phyloP scores from a whole-genome alignment of 768 basidiomycete genomes.

The Termitomyces sp. region DNA sequence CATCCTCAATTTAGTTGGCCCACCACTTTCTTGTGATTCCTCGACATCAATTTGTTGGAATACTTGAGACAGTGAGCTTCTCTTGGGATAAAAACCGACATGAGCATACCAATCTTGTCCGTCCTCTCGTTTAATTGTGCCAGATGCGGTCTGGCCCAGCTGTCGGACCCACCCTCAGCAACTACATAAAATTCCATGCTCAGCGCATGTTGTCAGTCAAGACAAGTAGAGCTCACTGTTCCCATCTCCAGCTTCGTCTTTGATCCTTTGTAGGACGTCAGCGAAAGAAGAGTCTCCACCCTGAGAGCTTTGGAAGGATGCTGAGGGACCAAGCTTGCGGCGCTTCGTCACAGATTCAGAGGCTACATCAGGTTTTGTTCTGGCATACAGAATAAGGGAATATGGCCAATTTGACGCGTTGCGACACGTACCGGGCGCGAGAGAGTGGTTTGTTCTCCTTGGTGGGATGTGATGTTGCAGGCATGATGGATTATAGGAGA shows the following conservation, averaged over 20 bases:
- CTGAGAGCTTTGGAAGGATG: conserved; percentile 32
- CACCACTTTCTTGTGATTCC: conserved; percentile 41
- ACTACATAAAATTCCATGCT: conserved; percentile 27
- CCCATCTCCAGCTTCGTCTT: conserved; percentile 41
- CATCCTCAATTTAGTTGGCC: conserved; percentile 51
- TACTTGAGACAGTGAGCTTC: conserved; percentile 34
- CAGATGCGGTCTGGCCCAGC: conserved; percentile 64
- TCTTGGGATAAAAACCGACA: neutral
- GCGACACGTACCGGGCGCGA: conserved; percentile 23
- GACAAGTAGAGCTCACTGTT: conserved; percentile 28
- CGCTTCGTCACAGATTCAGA: conserved; percentile 45
- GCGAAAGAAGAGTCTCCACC: conserved; percentile 49
- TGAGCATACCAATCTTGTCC: conserved; percentile 60
- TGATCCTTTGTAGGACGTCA: conserved; percentile 57
- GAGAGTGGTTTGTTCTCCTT: conserved; percentile 27
- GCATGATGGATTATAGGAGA: conserved; percentile 4
- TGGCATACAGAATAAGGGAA: conserved; percentile 6
- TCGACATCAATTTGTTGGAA: conserved; percentile 98
- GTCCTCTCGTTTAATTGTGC: conserved; percentile 48
- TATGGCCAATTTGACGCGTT: conserved; percentile 16
- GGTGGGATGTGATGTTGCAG: conserved; percentile 6
- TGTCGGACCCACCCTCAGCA: conserved; percentile 73
- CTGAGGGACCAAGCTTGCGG: conserved; percentile 39
- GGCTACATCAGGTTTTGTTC: conserved; percentile 19
- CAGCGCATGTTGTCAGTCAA: neutral